Percentiles rank a stretch among this genome's conserved stretches.
phyloP scores from a whole-genome alignment of 768 basidiomycete species.

The Hericium coralloides region DNA sequence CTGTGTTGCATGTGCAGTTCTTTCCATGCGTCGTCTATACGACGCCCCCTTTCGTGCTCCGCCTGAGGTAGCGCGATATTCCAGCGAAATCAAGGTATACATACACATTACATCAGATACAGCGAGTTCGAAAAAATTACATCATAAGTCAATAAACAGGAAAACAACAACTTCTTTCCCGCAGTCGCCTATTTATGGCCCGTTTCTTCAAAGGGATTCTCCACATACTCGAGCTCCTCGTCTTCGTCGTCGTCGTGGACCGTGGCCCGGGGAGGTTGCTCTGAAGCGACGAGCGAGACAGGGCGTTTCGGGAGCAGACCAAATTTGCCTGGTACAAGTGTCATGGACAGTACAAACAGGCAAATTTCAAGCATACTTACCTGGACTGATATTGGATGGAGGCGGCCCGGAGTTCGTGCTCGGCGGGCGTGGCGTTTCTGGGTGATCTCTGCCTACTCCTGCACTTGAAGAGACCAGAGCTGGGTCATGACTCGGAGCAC shows the following conservation, averaged over 20 bases:
- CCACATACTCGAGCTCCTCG: constrained; percentile 17
- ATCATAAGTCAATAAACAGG: neutral
- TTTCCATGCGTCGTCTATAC: too few species aligned
- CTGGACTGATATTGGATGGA: constrained; percentile 8
- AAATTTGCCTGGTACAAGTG: constrained; percentile 10
- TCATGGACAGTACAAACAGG: neutral
- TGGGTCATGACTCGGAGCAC: neutral
- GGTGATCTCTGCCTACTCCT: neutral
- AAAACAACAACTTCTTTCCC: neutral
- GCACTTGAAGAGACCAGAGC: neutral
- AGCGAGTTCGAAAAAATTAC: neutral
- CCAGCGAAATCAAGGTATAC: neutral
- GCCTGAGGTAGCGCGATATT: too few species aligned
- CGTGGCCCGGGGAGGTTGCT: neutral
- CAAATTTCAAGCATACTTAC: neutral
- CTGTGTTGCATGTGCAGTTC: too few species aligned
- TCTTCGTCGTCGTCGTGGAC: constrained; percentile 10
- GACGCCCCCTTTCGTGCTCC: too few species aligned
- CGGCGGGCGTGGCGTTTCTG: constrained; percentile 1
- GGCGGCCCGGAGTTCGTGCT: constrained; percentile 5
- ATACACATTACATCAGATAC: neutral
- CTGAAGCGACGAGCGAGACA: constrained; percentile 13
- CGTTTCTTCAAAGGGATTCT: constrained; percentile 18
- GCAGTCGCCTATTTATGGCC: constrained; percentile 1
- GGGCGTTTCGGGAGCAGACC: constrained; percentile 21